Percentiles rank a stretch among this genome's conserved stretches.
These are phyloP conservation scores for Tulasnella sp. DNA, from an alignment of 768 basidiomycete species.

Conservation along the genomic window DNA sequence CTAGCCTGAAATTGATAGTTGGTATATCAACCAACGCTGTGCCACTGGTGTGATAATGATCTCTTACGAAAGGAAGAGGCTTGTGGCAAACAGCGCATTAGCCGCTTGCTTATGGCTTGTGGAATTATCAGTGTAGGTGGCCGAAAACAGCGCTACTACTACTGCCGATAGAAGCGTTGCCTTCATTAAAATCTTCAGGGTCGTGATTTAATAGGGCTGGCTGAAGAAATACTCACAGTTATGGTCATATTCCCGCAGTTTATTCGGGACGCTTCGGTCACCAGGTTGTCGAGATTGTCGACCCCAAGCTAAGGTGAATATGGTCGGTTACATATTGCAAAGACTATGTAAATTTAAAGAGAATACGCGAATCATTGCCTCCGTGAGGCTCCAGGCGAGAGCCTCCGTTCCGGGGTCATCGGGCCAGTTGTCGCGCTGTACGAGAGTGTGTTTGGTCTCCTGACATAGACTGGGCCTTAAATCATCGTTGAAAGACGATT, in stretches of 20 bases:
- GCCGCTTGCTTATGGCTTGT: not conserved
- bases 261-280: not conserved
- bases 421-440: not conserved
- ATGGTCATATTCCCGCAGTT: not conserved
- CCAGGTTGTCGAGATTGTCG: not conserved
- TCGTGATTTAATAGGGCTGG: not conserved
- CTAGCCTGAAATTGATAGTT: not conserved
- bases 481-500: not conserved
- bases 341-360: not conserved
- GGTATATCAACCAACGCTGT: not conserved
- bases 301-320: not conserved
- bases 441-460: not conserved
- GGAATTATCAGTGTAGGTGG: not conserved
- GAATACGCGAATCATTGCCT: not conserved
- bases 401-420: not conserved
- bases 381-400: not conserved
- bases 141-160: not conserved
- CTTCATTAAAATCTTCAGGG: not conserved
- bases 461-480: not conserved
- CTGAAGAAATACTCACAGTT: not conserved
- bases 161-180: not conserved
- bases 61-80: not conserved
- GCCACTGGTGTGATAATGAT: not conserved
- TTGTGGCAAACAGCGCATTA: not conserved
- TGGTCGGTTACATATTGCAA: not conserved